Conservation (phyloP, 106 monocot species). For the Platanthera zijinensis region DNA sequence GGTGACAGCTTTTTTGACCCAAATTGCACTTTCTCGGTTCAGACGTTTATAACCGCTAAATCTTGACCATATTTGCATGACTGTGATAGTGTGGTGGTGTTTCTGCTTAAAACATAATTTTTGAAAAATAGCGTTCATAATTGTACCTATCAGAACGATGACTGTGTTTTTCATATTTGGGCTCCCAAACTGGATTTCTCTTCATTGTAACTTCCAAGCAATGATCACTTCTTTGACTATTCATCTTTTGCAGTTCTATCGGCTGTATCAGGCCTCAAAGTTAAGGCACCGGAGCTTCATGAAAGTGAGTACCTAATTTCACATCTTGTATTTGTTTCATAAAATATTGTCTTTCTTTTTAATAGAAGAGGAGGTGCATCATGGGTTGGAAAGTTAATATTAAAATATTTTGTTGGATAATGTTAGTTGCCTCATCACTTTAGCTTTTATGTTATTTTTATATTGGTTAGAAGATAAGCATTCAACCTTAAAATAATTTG, state of each 20-base stretch:
- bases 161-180: no score
- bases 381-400: neutral
- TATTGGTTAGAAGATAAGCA: no score
- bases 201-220: neutral
- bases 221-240: neutral
- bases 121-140: no score
- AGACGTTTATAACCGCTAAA: no score
- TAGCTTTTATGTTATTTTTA: neutral
- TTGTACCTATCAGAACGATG: no score
- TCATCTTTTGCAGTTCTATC: conserved; percentile 48
- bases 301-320: conserved; percentile 43
- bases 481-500: no score
- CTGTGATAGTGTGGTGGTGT: no score
- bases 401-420: neutral
- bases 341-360: neutral
- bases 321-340: neutral
- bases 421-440: neutral
- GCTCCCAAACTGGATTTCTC: neutral
- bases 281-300: conserved; percentile 54
- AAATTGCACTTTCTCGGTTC: no score
- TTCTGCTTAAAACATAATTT: no score
- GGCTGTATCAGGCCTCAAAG: conserved; percentile 67
- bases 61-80: no score
- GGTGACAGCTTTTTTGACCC: no score
- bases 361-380: neutral